Percentiles rank a stretch among this genome's conserved stretches.
phyloP scores from a whole-genome alignment of 371 early-diverging fungal genomes.

The Dichotomocladium elegans region DNA sequence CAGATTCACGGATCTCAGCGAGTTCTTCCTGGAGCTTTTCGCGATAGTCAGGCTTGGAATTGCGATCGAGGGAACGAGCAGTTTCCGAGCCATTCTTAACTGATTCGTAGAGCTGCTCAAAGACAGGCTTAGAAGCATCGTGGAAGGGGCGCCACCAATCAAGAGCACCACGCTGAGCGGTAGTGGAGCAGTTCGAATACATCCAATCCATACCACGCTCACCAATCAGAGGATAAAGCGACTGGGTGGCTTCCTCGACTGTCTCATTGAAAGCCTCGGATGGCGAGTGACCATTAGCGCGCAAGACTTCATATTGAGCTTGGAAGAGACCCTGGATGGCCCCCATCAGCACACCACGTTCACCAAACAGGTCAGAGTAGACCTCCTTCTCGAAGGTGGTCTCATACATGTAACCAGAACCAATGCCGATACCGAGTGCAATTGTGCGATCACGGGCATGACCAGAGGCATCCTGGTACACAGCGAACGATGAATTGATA shows the following conservation, averaged over 20 bases:
- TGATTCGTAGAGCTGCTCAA: slow-evolving; percentile 84
- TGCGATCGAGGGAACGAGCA: slow-evolving; percentile 83
- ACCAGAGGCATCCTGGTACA: slow-evolving; percentile 91
- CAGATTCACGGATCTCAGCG: slow-evolving; percentile 70
- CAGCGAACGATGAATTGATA: slow-evolving; percentile 96
- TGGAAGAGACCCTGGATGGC: slow-evolving; percentile 96
- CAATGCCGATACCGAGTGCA: slow-evolving; percentile 93
- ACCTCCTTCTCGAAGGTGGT: slow-evolving; percentile 97
- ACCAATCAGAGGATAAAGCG: slow-evolving; percentile 94
- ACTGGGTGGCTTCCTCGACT: slow-evolving; percentile 98
- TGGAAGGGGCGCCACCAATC: slow-evolving; percentile 97
- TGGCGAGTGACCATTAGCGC: slow-evolving; percentile 92
- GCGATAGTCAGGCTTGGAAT: slow-evolving; percentile 89
- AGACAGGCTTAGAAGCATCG: slow-evolving; percentile 91
- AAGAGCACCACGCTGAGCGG: slow-evolving; percentile 93
- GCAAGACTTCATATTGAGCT: slow-evolving; percentile 96
- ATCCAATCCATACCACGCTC: slow-evolving; percentile 98
- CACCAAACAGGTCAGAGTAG: slow-evolving; percentile 94
- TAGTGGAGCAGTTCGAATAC: slow-evolving; percentile 95
- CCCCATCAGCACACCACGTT: slow-evolving; percentile 98
- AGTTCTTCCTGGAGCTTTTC: slow-evolving; percentile 89
- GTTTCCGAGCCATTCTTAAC: slow-evolving; percentile 91
- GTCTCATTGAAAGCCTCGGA: slow-evolving; percentile 99
- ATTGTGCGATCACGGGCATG: slow-evolving; percentile 90
- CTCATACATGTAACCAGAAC: slow-evolving; percentile 96